Conservation (phyloP, 1,284 basidiomycete genomes). For the Cutaneotrichosporon arboriforme region DNA sequence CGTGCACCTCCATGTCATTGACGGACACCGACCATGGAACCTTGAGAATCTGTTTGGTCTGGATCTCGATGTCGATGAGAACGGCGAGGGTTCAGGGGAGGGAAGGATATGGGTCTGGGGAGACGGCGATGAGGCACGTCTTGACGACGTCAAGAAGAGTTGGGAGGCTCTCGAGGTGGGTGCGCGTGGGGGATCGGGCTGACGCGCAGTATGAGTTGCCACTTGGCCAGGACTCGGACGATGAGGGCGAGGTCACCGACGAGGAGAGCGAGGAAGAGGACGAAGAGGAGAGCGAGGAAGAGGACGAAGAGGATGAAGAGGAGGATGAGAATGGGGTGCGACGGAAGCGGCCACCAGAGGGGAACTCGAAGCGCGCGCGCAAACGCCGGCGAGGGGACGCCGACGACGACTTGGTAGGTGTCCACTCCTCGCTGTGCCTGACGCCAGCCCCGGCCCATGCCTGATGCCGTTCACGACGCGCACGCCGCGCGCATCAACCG, state of each 20-base stretch:
- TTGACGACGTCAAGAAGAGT: constrained; percentile 48
- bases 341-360: constrained; percentile 55
- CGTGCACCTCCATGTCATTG: constrained; percentile 82
- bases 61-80: constrained; percentile 40
- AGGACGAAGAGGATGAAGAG: constrained; percentile 46
- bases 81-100: constrained; percentile 54
- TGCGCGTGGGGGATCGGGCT: neutral
- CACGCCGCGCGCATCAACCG: constrained; percentile 64
- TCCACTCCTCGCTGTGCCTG: neutral
- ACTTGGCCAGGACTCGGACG: constrained; percentile 30
- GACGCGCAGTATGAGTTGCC: constrained; percentile 35
- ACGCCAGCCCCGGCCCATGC: constrained; percentile 52
- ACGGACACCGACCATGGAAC: constrained; percentile 87
- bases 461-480: constrained; percentile 62
- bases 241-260: constrained; percentile 50
- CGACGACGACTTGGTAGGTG: constrained; percentile 21
- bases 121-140: constrained; percentile 67
- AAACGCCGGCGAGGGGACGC: constrained; percentile 29
- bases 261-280: constrained; percentile 45
- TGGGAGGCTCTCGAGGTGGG: constrained; percentile 68
- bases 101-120: constrained; percentile 69
- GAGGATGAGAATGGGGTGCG: constrained; percentile 26
- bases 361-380: neutral
- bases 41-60: constrained; percentile 79
- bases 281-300: constrained; percentile 53